phyloP scores from a whole-genome alignment of 73 alveolate genomes.

The Blepharisma stoltei region DNA sequence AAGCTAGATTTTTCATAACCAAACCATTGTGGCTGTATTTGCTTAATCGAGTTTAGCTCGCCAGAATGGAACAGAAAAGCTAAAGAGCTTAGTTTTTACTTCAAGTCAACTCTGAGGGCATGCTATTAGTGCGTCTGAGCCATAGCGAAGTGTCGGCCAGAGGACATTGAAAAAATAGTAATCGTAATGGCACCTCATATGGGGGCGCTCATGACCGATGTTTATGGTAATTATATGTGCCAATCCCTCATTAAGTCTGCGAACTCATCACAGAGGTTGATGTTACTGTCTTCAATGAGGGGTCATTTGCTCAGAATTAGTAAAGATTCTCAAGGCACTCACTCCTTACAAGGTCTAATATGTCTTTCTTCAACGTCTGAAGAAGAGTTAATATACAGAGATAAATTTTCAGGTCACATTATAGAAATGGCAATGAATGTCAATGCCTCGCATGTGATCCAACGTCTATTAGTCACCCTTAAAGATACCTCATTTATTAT shows the following conservation, averaged over 20 bases:
- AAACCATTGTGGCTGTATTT: too few relatives aligned
- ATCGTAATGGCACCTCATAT: conserved; percentile 52
- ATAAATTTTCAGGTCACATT: conserved; percentile 61
- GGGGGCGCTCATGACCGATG: conserved; percentile 73
- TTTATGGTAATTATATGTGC: conserved; percentile 87
- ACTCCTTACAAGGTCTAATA: conserved; percentile 79
- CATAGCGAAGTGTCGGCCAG: background rate
- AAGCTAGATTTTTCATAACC: too few relatives aligned
- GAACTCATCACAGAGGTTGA: conserved; percentile 64
- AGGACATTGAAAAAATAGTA: conserved; percentile 44
- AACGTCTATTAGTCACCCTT: conserved; percentile 73
- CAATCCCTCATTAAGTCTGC: conserved; percentile 69
- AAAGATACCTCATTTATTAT: conserved; percentile 71
- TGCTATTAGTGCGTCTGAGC: too few relatives aligned
- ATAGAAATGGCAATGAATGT: conserved; percentile 61
- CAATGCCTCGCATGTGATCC: conserved; percentile 90
- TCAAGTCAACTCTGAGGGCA: too few relatives aligned
- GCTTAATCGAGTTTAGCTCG: too few relatives aligned
- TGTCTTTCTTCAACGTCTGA: conserved; percentile 72
- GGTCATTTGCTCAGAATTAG: conserved; percentile 69
- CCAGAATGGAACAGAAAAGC: too few relatives aligned
- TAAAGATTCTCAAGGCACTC: conserved; percentile 86
- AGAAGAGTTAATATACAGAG: conserved; percentile 77
- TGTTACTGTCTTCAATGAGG: conserved; percentile 54
- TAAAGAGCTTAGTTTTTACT: too few relatives aligned